Percentiles rank a stretch among this genome's conserved stretches.
These are phyloP conservation scores for Dioszegia aurantiaca DNA, from an alignment of 768 basidiomycete species.

Conservation along the genomic window DNA sequence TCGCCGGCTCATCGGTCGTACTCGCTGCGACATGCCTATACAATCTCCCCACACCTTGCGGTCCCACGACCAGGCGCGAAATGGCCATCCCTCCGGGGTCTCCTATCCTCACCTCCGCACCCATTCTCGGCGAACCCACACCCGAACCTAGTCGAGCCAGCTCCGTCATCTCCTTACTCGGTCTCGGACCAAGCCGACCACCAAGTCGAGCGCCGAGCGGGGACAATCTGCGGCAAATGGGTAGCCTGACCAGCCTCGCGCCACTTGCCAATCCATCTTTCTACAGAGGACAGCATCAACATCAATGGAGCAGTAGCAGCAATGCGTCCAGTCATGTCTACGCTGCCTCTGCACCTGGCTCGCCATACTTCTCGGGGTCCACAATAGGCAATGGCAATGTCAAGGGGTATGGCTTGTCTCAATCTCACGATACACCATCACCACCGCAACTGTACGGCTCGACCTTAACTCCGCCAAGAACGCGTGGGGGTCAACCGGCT, in stretches of 20 bases:
- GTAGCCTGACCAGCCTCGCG: background rate
- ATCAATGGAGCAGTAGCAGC: no score
- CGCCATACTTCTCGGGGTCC: no score
- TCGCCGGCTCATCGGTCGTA: slow-evolving; percentile 78
- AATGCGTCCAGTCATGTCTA: no score
- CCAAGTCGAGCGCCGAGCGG: slow-evolving; percentile 2
- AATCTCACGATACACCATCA: no score
- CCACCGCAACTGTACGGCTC: no score
- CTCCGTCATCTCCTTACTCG: slow-evolving; percentile 42
- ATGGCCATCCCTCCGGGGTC: slow-evolving; percentile 47
- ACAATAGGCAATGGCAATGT: no score
- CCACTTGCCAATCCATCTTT: background rate
- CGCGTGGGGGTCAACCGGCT: no score
- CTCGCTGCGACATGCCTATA: slow-evolving; percentile 88
- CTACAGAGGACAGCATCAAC: no score
- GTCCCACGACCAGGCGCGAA: slow-evolving; percentile 27
- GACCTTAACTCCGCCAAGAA: no score
- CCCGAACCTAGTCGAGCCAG: slow-evolving; percentile 40
- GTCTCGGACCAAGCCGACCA: slow-evolving; percentile 24
- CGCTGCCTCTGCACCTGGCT: no score
- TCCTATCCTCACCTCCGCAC: slow-evolving; percentile 43
- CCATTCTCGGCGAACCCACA: slow-evolving; percentile 47
- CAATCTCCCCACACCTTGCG: slow-evolving; percentile 62
- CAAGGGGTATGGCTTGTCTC: no score
- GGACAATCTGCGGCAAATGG: slow-evolving; percentile 11